These are phyloP conservation scores for Chrysoporthe deuterocubensis DNA, from an alignment of 2,329 filamentous ascomycete species.

Conservation along the genomic window DNA sequence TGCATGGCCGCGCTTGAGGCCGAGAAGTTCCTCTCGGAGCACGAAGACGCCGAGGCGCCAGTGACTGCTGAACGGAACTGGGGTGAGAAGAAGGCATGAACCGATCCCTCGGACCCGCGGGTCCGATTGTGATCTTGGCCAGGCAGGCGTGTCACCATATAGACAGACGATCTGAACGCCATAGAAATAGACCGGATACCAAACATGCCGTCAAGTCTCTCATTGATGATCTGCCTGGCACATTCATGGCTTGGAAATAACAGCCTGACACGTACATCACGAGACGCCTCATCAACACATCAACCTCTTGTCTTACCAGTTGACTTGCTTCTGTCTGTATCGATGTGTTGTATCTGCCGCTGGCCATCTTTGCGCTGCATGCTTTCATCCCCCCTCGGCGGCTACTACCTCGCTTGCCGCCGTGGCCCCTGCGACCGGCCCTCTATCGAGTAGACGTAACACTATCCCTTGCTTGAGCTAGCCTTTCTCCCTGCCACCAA, in stretches of 20 bases:
- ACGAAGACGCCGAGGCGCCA: constrained; percentile 43
- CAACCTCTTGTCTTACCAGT: background rate
- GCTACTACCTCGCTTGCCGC: too few species aligned
- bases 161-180: background rate
- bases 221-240: background rate
- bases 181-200: constrained; percentile 9
- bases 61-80: constrained; percentile 32
- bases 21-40: constrained; percentile 87
- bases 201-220: background rate
- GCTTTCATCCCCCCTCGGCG: too few species aligned
- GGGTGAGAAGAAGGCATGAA: constrained; percentile 31
- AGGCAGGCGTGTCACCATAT: too few species aligned
- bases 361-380: background rate
- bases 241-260: too few species aligned
- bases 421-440: too few species aligned
- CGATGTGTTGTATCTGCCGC: background rate
- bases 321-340: background rate
- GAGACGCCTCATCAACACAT: background rate
- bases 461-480: background rate
- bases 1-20: constrained; percentile 96
- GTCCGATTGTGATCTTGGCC: background rate
- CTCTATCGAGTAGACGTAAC: too few species aligned
- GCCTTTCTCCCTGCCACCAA: background rate
- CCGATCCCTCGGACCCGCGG: background rate
- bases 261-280: too few species aligned